These are phyloP conservation scores for Tetracladium maxilliforme DNA, from an alignment of 2,329 filamentous ascomycete genomes.

Conservation along the genomic window DNA sequence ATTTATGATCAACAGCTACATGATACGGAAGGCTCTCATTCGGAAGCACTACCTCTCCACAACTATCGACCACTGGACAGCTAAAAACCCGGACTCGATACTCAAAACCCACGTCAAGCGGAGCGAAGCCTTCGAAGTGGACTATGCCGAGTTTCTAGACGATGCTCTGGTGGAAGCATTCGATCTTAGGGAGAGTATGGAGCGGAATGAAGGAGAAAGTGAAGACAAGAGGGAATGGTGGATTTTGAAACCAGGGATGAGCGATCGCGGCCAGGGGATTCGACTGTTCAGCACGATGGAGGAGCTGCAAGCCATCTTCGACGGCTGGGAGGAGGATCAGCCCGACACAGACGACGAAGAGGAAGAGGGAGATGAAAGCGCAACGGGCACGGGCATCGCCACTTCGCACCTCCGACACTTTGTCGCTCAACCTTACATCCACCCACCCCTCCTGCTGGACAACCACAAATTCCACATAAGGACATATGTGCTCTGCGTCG, in stretches of 20 bases:
- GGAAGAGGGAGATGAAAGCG: slow-evolving; percentile 26
- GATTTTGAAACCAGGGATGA: slow-evolving; percentile 98
- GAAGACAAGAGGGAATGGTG: slow-evolving; percentile 60
- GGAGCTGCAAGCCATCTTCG: slow-evolving; percentile 76
- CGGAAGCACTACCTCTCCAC: slow-evolving; percentile 86
- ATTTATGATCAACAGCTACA: slow-evolving; percentile 71
- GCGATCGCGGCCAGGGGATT: slow-evolving; percentile 88
- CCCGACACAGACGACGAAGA: slow-evolving; percentile 54
- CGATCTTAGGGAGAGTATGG: slow-evolving; percentile 68
- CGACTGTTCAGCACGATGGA: slow-evolving; percentile 74
- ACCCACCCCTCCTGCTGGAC: slow-evolving; percentile 65
- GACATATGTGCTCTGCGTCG: slow-evolving; percentile 74
- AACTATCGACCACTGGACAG: slow-evolving; percentile 72
- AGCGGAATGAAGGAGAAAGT: slow-evolving; percentile 40
- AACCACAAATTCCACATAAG: slow-evolving; percentile 87
- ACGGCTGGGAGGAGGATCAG: slow-evolving; percentile 67
- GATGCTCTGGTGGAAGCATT: slow-evolving; percentile 84
- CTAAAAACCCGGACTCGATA: slow-evolving; percentile 63
- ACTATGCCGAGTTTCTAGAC: slow-evolving; percentile 93
- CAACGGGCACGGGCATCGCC: slow-evolving; percentile 44
- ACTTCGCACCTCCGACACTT: slow-evolving; percentile 92
- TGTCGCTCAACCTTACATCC: slow-evolving; percentile 87
- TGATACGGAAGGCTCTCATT: slow-evolving; percentile 92
- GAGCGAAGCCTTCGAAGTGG: slow-evolving; percentile 78
- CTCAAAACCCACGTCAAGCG: slow-evolving; percentile 60